Conservation (phyloP, 2,329 filamentous ascomycete species). For the Achaetomium macrosporum region DNA sequence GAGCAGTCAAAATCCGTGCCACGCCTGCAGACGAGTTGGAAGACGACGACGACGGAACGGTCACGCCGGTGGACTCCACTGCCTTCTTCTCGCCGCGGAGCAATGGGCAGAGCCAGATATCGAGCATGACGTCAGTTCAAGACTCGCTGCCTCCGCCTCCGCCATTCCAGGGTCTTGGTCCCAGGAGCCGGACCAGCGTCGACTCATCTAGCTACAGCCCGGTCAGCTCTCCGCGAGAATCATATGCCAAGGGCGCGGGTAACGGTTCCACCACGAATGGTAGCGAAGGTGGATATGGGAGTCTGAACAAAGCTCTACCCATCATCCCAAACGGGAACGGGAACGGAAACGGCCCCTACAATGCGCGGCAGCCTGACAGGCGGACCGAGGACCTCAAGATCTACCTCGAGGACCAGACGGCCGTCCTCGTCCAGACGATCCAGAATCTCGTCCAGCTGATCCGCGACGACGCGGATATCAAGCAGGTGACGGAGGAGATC, state of each 20-base stretch:
- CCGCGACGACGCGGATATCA: conserved; percentile 57
- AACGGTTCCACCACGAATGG: conserved; percentile 23
- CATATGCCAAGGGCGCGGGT: conserved; percentile 34
- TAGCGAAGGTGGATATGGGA: conserved; percentile 35
- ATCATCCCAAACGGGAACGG: conserved; percentile 36
- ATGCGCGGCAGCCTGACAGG: conserved; percentile 32
- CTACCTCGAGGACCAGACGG: conserved; percentile 78
- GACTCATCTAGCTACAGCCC: conserved; percentile 73
- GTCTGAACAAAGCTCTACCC: conserved; percentile 33
- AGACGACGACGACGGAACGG: conserved; percentile 63
- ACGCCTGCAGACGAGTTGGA: conserved; percentile 73
- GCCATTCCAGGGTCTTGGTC: conserved; percentile 50
- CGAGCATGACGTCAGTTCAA: conserved; percentile 31
- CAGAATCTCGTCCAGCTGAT: conserved; percentile 73
- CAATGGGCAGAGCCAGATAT: conserved; percentile 32
- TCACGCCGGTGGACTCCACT: conserved; percentile 60
- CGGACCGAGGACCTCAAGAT: conserved; percentile 53
- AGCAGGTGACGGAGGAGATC: conserved; percentile 64
- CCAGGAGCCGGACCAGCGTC: conserved; percentile 52
- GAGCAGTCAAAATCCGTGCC: conserved; percentile 73
- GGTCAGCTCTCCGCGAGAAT: conserved; percentile 61
- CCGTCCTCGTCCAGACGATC: conserved; percentile 70
- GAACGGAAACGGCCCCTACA: conserved; percentile 34
- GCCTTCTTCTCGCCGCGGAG: conserved; percentile 61
- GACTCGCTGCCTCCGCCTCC: conserved; percentile 45